A percentile compares a stretch with the other conserved stretches of the same genome.
Evolutionary conservation across 805 yeast genomes (phyloP).

Genomic region (Ogataea paraovalis): DNA sequence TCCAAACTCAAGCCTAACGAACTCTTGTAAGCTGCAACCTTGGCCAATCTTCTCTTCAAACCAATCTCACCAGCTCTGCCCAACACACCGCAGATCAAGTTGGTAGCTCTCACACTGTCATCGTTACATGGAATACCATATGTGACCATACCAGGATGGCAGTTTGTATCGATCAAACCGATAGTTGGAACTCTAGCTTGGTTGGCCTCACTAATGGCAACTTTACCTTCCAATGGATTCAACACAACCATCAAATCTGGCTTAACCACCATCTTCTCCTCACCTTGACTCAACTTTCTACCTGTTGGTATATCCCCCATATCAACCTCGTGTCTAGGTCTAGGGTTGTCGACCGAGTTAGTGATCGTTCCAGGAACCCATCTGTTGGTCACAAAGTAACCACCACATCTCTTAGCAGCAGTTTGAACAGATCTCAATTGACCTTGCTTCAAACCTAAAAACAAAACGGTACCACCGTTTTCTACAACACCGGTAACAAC

Average conservation of each 20-base stretch:
- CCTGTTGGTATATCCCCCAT: slow-evolving; percentile 65
- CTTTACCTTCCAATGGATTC: slow-evolving; percentile 84
- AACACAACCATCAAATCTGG: slow-evolving; percentile 87
- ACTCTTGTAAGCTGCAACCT: slow-evolving; percentile 32
- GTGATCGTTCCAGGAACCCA: slow-evolving; percentile 97
- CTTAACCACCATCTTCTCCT: slow-evolving; percentile 54
- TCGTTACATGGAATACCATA: slow-evolving; percentile 97
- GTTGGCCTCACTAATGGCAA: slow-evolving; percentile 76
- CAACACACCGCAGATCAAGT: slow-evolving; percentile 76
- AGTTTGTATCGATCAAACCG: slow-evolving; percentile 90
- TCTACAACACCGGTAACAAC: slow-evolving; percentile 80
- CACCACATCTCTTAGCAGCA: slow-evolving; percentile 75
- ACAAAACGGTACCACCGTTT: slow-evolving; percentile 77
- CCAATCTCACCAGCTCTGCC: slow-evolving; percentile 86
- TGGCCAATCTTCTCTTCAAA: slow-evolving; percentile 48
- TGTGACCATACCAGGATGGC: slow-evolving; percentile 84
- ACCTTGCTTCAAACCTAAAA: slow-evolving; percentile 79
- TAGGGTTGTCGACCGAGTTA: slow-evolving; percentile 57
- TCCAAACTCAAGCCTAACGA: slow-evolving; percentile 23
- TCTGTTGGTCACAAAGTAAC: slow-evolving; percentile 74
- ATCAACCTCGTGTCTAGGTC: slow-evolving; percentile 74
- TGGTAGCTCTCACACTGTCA: slow-evolving; percentile 78
- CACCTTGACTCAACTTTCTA: slow-evolving; percentile 49
- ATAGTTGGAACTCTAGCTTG: slow-evolving; percentile 84
- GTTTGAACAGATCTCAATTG: slow-evolving; percentile 69